Base-by-base conservation (phyloP, 495 filamentous ascomycete species). In the Trypethelium eluteriae region DNA sequence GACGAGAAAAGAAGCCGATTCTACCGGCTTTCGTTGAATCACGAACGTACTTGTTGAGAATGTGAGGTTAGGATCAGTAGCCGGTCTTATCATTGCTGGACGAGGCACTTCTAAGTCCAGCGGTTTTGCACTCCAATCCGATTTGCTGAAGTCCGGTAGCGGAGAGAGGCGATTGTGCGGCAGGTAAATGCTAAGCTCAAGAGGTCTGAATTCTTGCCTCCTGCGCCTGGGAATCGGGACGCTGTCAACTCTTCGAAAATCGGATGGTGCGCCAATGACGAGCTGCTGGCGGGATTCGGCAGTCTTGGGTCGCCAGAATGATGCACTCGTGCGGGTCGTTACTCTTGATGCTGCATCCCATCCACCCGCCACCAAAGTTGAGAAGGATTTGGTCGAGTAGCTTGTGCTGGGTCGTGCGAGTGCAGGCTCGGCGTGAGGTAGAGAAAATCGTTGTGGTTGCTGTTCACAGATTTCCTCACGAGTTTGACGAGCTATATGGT, bases 181-280 rank as follows among this genome's bases (percentile, higher is more conserved):
- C 64, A 81, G 73, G 72, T 89, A 86, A 66, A 95, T 89, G 76
- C 84, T 91, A 62, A 95, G 80, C 76, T 93, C 85, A 46, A 94
- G 79, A 11, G 89, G 89, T 44, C 83, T 82, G 75, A 91, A 91
- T 16, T 80, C 74, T 3, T 64, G 64, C 63, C 70, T 65, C 11
- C 72, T 69, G 14, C 72, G 70, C 14, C 69, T 36, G 3, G 53
- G 53, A 36, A 35, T 14, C 0, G 72, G 68, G 7, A 10, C 70
- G 68, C 67, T 14, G 70, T 62, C 46, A 65, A 67, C 16, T 70
- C 65, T 36, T 73, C 71, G 53, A 59, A 59, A 59, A 32, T 59
- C 53, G 11, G 53, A 59, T 3, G 53, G 53, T 36, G 53, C 53
- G 14, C 53, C 36, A 36, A 59, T 59, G 36, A 59, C 53, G 14